Evolutionary conservation across 1,284 basidiomycete species (phyloP), one percentile per base, ranked within the genome.

Genomic region (Schizopora paradoxa): DNA sequence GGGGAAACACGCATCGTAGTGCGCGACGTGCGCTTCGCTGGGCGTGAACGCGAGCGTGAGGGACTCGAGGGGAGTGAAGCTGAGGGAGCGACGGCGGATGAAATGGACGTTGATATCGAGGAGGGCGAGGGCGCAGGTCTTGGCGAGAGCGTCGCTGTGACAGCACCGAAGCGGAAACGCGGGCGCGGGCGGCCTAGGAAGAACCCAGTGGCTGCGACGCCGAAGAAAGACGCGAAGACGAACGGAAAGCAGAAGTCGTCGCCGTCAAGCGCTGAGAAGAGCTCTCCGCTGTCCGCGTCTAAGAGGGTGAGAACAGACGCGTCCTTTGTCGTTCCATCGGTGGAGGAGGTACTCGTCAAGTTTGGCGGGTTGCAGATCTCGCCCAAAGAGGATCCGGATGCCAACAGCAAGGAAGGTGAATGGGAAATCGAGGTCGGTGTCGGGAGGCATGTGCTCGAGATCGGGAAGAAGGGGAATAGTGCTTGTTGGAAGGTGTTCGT

Each of bases 21-120:
- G 4, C 39, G 43, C 13, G 34, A 19, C 11, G 34, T 50, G 23
- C 47, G 32, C 10, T 46, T 50, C 29, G 11, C 23, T 18, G 14
- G 54, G 16, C 68, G 68, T 22, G 66, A 68, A 7, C 65, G 66
- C 28, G 69, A 68, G n/a, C 67, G 64, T 19, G 69, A 68, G 3
- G 65, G 28, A 13, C 45, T 42, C 23, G 52, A 70, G 29, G 66
- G 70, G 23, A 61, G 66, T 18, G 67, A 68, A 36, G 66, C 63
- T 40, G 68, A 69, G 36, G 62, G 61, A 13, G 66, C 66, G 29
- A 55, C 56, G 16, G 45, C 35, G 21, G 29, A 18, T 27, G 37
- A 28, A 11, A 25, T 18, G 13, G 28, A 16, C 5, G 18, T 16
- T 39, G 40, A 6, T 16, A 26, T 14, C 6, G 37, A 26, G 18